Evolutionary conservation across 2,329 filamentous ascomycete species (phyloP).

Genomic region (Rugonectria rugulosa): DNA sequence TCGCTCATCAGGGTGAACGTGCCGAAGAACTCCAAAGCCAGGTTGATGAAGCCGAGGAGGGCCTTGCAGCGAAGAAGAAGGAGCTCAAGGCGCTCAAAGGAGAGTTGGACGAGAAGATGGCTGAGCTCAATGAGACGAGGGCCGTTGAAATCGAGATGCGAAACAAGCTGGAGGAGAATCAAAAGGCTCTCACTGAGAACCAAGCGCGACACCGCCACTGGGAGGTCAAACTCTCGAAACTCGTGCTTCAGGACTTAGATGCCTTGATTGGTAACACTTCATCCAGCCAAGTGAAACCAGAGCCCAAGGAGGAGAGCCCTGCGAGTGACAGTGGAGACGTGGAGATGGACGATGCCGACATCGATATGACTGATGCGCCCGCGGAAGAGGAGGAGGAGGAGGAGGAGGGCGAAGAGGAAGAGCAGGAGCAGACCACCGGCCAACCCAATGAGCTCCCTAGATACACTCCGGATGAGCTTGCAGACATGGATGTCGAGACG

Average conservation of each 20-base stretch:
- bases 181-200: conserved; percentile 87
- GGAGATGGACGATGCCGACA: conserved; percentile 44
- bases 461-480: conserved; percentile 77
- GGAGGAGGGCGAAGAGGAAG: conserved; percentile 34
- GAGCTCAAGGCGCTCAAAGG: conserved; percentile 81
- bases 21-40: conserved; percentile 75
- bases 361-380: conserved; percentile 42
- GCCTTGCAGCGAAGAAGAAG: conserved; percentile 78
- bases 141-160: conserved; percentile 97
- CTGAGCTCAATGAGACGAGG: conserved; percentile 87
- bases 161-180: conserved; percentile 95
- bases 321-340: conserved; percentile 41
- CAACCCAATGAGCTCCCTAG: conserved; percentile 71
- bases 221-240: conserved; percentile 87
- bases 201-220: conserved; percentile 85
- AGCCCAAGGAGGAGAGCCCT: conserved; percentile 35
- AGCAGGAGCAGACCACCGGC: conserved; percentile 36
- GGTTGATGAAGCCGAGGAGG: conserved; percentile 84
- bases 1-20: conserved; percentile 77
- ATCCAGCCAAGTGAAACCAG: conserved; percentile 38
- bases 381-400: conserved; percentile 41
- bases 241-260: conserved; percentile 81
- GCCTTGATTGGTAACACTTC: conserved; percentile 62
- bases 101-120: conserved; percentile 85
- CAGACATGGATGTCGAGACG: conserved; percentile 68